Evolutionary conservation across 768 basidiomycete genomes (phyloP).

Genomic region (Tylopilus cervinicoccineus): DNA sequence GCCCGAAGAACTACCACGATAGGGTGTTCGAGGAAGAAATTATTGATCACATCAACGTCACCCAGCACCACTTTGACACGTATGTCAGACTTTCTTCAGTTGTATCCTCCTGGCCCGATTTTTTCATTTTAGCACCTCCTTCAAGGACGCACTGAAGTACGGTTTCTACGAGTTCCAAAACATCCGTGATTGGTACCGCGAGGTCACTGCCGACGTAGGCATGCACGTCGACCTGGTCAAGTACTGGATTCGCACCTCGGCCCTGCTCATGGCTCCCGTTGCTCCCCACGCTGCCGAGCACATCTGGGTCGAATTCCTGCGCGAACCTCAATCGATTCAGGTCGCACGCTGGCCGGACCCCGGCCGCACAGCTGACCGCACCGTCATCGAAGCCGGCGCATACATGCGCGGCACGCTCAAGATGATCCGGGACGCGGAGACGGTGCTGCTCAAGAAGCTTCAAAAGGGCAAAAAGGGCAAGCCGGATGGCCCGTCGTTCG

Average conservation of each 20-base stretch:
- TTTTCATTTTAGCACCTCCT: constrained; percentile 64
- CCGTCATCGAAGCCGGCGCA: constrained; percentile 63
- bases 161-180: constrained; percentile 96
- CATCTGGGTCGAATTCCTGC: constrained; percentile 75
- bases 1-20: constrained; percentile 79
- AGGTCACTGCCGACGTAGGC: constrained; percentile 81
- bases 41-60: constrained; percentile 77
- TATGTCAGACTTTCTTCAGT: constrained; percentile 38
- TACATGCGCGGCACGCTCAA: constrained; percentile 94
- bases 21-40: constrained; percentile 88
- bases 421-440: constrained; percentile 86
- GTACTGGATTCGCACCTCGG: constrained; percentile 80
- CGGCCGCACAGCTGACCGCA: constrained; percentile 52
- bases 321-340: constrained; percentile 75
- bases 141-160: constrained; percentile 92
- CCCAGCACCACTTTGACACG: constrained; percentile 79
- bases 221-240: constrained; percentile 90
- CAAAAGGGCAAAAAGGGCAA: constrained; percentile 69
- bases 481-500: constrained; percentile 50
- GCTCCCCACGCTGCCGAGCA: constrained; percentile 95
- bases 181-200: constrained; percentile 93
- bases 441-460: constrained; percentile 71
- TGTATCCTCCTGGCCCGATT: background rate
- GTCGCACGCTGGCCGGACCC: constrained; percentile 79
- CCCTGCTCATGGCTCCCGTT: constrained; percentile 78